Evolutionary conservation across 176 grass and related monocot genomes (phyloP), one percentile per base, ranked within the genome.

Genomic region (Ananas comosus): DNA sequence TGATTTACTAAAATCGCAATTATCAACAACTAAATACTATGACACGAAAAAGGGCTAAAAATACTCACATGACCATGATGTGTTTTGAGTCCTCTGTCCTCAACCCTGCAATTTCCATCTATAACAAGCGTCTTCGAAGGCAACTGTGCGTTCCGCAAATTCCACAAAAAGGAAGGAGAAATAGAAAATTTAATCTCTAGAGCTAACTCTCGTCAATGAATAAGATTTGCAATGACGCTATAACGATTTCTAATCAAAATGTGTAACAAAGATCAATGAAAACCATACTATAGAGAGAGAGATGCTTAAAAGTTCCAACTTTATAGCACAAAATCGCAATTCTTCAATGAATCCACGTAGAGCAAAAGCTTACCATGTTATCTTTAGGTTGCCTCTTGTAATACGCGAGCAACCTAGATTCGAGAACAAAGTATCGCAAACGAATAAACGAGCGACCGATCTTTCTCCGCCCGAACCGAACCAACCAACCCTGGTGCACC

Each of bases 51-150:
- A 76, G 0, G 53, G 25, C 25, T 14, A 64, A 74, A 11, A 82
- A 18, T 77, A 81, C 80, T 73, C 80, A 97, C 93, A 78, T 92
- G 86, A 17, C 93, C 93, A 72, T 97, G 93, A 74, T 97, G 93
- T 71, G 86, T 83, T 83, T 92, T 97, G 64, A 97, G 82, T 13
- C 93, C 93, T 59, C 86, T 87, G 72, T 97, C 93, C 69, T 97
- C 93, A n/a, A 97, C 88, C 74, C 93, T 83, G 81, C 86, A 97
- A 83, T 92, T 97, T 33, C 89, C 93, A 81, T 97, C 93, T 72
- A 97, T 75, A 48, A 82, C 48, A 74, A 92, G 80, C 28, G 72
- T 80, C 65, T 85, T 85, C 64, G 87, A 80, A 33, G 93, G 88
- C 69, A 80, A 77, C 93, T 97, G 76, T 52, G 74, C 42, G 68